Base-by-base conservation (phyloP, 108 stramenopile species). In the Poteriospumella lacustris region DNA sequence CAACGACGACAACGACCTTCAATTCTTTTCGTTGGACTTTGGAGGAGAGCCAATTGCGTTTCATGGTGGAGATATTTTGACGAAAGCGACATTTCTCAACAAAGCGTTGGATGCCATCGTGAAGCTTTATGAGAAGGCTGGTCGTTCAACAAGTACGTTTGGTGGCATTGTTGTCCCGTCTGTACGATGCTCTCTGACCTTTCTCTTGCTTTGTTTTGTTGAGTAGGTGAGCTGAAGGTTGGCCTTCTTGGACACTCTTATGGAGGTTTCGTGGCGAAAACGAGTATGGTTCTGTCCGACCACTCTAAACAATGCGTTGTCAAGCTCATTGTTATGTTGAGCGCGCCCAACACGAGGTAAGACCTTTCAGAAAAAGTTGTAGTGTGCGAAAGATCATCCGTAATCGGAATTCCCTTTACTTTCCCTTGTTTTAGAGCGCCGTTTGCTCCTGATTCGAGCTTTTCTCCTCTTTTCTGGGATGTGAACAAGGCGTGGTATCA, bases 21-120 rank as follows among this genome's bases (percentile, higher is more conserved):
- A 73, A 56, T 73, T 29, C 31, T 73, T 73, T 42, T 5, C 70
- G 5, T n/a, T 73, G 26, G 70, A 73, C 42, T 73, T 73, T 56
- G 42, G 42, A 42, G 9, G 36, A 33, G 43, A 44, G 19, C 9
- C 44, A 73, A 38, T 26, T 39, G 70, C 70, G 3, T 15, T 56
- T 52, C 70, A 73, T 56, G 70, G 44, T 44, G 9, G 41, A 33
- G 15, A 44, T 52, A 73, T 73, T 73, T 24, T 42, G 3, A 44
- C 15, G 12, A 15, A 73, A 56, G 70, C 70, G 3, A 31, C 31
- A 12, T 73, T 34, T 73, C 40, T 73, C 5, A 73, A 73, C 36
- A 3, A 73, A 12, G 70, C 41, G 5, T 12, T 73, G 5, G 3
- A 56, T 26, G 42, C 12, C 3, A 73, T 73, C 24, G 40, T 28